Evolutionary conservation across 202 grass and related monocot genomes (phyloP), one percentile per base, ranked within the genome.

Genomic region (Zizania palustris): DNA sequence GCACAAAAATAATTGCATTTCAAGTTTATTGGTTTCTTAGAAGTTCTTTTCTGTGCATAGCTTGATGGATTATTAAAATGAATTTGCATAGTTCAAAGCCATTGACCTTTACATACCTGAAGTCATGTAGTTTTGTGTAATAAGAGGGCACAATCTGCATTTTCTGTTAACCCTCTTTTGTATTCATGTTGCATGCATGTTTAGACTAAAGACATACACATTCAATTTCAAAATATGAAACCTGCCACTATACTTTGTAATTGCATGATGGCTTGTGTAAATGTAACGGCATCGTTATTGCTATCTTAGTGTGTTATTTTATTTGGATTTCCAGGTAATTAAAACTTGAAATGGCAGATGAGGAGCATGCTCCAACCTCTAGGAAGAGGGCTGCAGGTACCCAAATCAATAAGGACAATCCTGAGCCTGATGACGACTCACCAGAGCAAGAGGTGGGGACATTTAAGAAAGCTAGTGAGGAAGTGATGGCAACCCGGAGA

Each of bases 391-490:
- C 87, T 65, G 92, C 96, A 56, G 82, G 80, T 63, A 88, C 82
- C 65, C 96, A 98, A 85, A 82, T 95, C 74, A 90, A 93, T 48
- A 94, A 91, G 75, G 95, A 98, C 64, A 72, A 90, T 80, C 91
- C 95, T 84, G 91, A 94, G 73, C 83, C 76, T 65, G 96, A 98
- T 75, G 91, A 95, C 35, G 88, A 88, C 45, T 68, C 65, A 66
- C 9, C 78, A 33, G 96, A 96, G 6, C 66, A 54, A 64, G 89
- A 91, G 58, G 84, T 83, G 64, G 96, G 92, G 41, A 81, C 89
- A 40, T 99, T 99, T 80, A 87, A 92, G 84, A 99, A 85, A 84
- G 96, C 96, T 74, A 90, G 78, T 70, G 96, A 99, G 82, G 92
- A 99, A 92, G 92, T 99, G 60, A 93, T 99, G 96, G 96, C 96